Evolutionary conservation across 768 basidiomycete species (phyloP).

Genomic region (Imleria badia): DNA sequence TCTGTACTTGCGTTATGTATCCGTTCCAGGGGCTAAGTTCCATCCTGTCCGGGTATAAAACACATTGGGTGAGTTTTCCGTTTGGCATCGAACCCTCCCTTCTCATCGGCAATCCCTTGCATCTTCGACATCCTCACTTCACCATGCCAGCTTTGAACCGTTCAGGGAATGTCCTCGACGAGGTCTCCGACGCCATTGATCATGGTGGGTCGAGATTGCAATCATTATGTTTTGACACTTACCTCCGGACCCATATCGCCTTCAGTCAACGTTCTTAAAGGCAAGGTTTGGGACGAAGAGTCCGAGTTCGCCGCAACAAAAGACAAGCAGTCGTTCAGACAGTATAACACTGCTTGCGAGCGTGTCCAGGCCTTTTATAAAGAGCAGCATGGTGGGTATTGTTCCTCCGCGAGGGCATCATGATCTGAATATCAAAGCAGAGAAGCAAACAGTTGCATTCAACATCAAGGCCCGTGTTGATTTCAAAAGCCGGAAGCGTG

Average conservation of each 20-base stretch:
- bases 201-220: slow-evolving; percentile 35
- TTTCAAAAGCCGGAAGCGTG: slow-evolving; percentile 65
- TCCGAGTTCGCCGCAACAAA: slow-evolving; percentile 57
- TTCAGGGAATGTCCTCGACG: slow-evolving; percentile 38
- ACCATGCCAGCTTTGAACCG: slow-evolving; percentile 28
- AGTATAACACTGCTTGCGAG: slow-evolving; percentile 75
- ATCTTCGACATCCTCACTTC: not conserved
- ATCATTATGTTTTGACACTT: not conserved
- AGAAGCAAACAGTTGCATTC: slow-evolving; percentile 85
- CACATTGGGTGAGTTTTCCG: not conserved
- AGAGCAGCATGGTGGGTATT: slow-evolving; percentile 65
- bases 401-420: not conserved
- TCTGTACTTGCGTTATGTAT: slow-evolving; percentile 15
- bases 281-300: slow-evolving; percentile 54
- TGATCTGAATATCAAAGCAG: slow-evolving; percentile 35
- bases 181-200: slow-evolving; percentile 49
- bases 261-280: slow-evolving; percentile 69
- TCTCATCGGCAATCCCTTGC: not conserved
- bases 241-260: not conserved
- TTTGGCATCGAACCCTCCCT: slow-evolving; percentile 1
- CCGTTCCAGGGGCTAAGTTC: slow-evolving; percentile 2
- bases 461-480: slow-evolving; percentile 77
- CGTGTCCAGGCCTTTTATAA: slow-evolving; percentile 77
- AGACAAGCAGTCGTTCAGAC: slow-evolving; percentile 67
- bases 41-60: slow-evolving; percentile 22